Conservation (phyloP, 305 asterid species). For the Fraxinus baroniana region DNA sequence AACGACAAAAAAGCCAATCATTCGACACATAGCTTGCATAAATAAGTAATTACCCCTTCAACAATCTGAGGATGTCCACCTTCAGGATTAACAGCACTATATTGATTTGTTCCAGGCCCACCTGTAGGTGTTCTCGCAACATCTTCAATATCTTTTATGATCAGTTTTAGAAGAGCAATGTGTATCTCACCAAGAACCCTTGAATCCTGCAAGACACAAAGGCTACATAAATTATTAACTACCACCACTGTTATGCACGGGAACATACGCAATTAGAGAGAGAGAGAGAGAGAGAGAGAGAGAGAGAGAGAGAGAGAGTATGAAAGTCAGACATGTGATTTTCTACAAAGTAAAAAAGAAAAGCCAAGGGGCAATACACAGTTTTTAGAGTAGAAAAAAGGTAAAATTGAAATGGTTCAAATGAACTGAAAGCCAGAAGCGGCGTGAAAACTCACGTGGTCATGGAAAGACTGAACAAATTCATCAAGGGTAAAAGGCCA, state of each 20-base stretch:
- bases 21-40: neutral
- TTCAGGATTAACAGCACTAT: slow-evolving; percentile 89
- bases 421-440: slow-evolving; percentile 14
- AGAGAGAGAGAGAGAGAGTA: neutral
- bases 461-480: slow-evolving; percentile 92
- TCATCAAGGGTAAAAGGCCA: slow-evolving; percentile 99
- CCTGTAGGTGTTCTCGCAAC: slow-evolving; percentile 93
- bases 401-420: slow-evolving; percentile 1
- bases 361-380: neutral
- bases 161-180: slow-evolving; percentile 68
- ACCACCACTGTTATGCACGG: neutral
- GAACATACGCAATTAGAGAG: neutral
- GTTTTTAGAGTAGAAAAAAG: neutral
- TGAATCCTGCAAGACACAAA: slow-evolving; percentile 61
- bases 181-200: slow-evolving; percentile 89
- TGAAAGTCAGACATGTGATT: neutral
- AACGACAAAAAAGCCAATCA: slow-evolving; percentile 1
- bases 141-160: slow-evolving; percentile 94
- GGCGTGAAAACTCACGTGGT: slow-evolving; percentile 64
- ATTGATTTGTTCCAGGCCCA: slow-evolving; percentile 98
- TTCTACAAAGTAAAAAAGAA: slow-evolving; percentile 2
- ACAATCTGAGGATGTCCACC: slow-evolving; percentile 98
- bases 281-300: neutral
- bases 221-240: slow-evolving; percentile 15
- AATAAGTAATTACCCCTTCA: slow-evolving; percentile 79